Percentiles rank a stretch among this genome's conserved stretches.
Conservation (phyloP, 2,329 filamentous ascomycete species). For the Aspergillus persii region DNA sequence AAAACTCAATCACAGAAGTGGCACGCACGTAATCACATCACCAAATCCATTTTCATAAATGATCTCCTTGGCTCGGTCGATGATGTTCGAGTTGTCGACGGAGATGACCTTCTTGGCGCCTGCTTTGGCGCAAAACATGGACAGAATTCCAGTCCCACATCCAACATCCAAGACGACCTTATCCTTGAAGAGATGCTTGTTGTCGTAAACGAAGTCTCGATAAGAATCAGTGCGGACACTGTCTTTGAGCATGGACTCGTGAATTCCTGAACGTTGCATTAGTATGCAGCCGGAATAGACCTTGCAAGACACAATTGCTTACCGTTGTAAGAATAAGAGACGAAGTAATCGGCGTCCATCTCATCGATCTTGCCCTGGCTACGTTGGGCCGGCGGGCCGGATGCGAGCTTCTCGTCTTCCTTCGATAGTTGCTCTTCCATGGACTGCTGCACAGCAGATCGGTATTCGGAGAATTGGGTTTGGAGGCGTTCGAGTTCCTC, state of each 20-base stretch:
- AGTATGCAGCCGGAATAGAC: not conserved
- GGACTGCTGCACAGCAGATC: slow-evolving; percentile 63
- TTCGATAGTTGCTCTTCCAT: slow-evolving; percentile 64
- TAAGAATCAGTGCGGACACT: slow-evolving; percentile 84
- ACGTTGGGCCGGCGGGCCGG: slow-evolving; percentile 28
- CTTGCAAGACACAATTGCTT: slow-evolving; percentile 21
- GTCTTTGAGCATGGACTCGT: slow-evolving; percentile 95
- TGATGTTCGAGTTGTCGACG: slow-evolving; percentile 89
- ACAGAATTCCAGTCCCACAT: slow-evolving; percentile 80
- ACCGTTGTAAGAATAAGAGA: slow-evolving; percentile 68
- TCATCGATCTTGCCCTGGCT: slow-evolving; percentile 42
- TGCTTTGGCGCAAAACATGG: slow-evolving; percentile 90
- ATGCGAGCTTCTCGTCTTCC: slow-evolving; percentile 46
- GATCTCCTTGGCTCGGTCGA: slow-evolving; percentile 81
- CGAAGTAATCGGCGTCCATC: slow-evolving; percentile 61
- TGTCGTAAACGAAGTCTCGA: slow-evolving; percentile 89
- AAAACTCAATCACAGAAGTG: not conserved
- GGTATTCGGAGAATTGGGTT: slow-evolving; percentile 64
- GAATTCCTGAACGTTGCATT: slow-evolving; percentile 62
- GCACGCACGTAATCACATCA: slow-evolving; percentile 62
- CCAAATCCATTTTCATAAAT: slow-evolving; percentile 76
- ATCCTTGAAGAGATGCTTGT: slow-evolving; percentile 80
- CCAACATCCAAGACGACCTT: slow-evolving; percentile 90
- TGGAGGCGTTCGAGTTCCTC: slow-evolving; percentile 60
- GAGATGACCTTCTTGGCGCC: slow-evolving; percentile 84